phyloP scores from a whole-genome alignment of 805 yeast genomes.

The Lipomyces yamanashiensis region DNA sequence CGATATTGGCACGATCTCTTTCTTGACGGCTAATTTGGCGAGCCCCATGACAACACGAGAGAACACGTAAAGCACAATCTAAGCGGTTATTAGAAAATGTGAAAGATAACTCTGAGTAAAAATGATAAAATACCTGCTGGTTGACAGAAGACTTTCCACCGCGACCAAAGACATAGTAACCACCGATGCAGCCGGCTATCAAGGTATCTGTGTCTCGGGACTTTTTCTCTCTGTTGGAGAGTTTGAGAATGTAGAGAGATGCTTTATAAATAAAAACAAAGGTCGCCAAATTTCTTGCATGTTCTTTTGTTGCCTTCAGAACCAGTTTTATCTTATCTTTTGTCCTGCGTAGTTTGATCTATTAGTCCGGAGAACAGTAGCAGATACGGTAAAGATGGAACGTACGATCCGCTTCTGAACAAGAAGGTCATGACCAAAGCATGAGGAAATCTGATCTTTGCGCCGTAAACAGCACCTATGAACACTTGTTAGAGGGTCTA shows the following conservation, averaged over 20 bases:
- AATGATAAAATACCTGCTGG: conserved; percentile 33
- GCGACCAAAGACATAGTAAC: conserved; percentile 51
- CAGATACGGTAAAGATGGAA: neutral
- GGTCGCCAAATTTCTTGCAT: conserved; percentile 59
- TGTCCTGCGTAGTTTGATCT: conserved; percentile 38
- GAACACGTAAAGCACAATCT: conserved; percentile 73
- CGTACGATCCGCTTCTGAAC: conserved; percentile 57
- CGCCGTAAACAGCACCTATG: conserved; percentile 62
- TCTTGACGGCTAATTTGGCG: conserved; percentile 55
- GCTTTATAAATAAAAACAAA: conserved; percentile 61
- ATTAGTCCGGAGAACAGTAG: neutral
- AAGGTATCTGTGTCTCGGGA: conserved; percentile 39
- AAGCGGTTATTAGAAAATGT: conserved; percentile 48
- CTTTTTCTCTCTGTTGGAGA: conserved; percentile 32
- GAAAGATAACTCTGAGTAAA: neutral
- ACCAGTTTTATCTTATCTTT: conserved; percentile 54
- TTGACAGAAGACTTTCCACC: conserved; percentile 43
- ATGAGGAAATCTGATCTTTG: conserved; percentile 64
- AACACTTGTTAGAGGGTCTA: neutral
- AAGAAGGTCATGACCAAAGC: conserved; percentile 65
- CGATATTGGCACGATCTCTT: conserved; percentile 24
- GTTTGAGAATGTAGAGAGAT: conserved; percentile 40
- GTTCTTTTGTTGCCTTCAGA: conserved; percentile 58
- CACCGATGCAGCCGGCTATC: conserved; percentile 50
- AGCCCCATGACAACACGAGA: conserved; percentile 68